These are phyloP conservation scores for Metarhizium anisopliae DNA, from an alignment of 2,329 filamentous ascomycete genomes.

Conservation along the genomic window DNA sequence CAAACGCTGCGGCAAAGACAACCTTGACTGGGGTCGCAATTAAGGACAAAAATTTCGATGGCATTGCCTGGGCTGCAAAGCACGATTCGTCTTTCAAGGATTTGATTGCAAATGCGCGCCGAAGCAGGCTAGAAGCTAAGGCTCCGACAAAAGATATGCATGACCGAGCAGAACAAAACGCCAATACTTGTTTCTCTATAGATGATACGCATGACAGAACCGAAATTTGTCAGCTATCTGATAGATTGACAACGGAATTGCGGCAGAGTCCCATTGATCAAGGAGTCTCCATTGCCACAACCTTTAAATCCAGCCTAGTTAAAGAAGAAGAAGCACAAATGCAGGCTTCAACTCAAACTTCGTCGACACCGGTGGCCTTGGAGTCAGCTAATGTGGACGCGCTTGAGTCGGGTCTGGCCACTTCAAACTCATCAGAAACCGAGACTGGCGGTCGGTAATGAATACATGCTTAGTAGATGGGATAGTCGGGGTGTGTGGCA, in stretches of 20 bases:
- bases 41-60: slow-evolving; percentile 85
- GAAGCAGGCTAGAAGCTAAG: slow-evolving; percentile 27
- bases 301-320: background rate
- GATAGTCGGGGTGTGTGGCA: background rate
- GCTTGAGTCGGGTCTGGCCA: background rate
- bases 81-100: slow-evolving; percentile 70
- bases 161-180: background rate
- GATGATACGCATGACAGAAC: background rate
- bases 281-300: background rate
- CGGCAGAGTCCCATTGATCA: background rate
- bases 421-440: background rate
- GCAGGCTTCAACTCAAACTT: background rate
- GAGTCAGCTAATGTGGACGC: background rate
- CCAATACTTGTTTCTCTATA: background rate
- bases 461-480: background rate
- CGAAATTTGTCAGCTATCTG: background rate
- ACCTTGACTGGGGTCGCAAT: slow-evolving; percentile 38
- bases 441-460: background rate
- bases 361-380: background rate
- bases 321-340: background rate
- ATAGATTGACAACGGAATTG: background rate
- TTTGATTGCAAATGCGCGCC: slow-evolving; percentile 66
- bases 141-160: background rate
- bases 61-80: slow-evolving; percentile 61
- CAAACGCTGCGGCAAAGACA: slow-evolving; percentile 27